These are phyloP conservation scores for Gonium pectorale DNA, from an alignment of 139 green algal genomes.

Conservation along the genomic window DNA sequence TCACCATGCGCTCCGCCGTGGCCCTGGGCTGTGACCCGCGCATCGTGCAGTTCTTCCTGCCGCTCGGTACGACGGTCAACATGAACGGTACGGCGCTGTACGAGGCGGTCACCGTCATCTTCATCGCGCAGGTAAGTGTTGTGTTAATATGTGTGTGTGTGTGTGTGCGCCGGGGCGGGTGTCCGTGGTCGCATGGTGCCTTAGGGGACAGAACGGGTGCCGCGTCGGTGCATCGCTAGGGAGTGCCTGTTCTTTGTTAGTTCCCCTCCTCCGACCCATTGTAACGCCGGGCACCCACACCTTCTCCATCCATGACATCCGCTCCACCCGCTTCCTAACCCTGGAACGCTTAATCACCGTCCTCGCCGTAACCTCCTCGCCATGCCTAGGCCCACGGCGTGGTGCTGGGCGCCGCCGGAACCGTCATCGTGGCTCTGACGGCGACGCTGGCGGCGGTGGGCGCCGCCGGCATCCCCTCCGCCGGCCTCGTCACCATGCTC, in stretches of 20 bases:
- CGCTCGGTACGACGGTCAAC: constrained; percentile 39
- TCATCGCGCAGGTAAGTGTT: constrained; percentile 45
- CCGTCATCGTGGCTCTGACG: constrained; percentile 36
- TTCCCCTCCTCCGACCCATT: too few relatives aligned
- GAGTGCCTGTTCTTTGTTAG: too few relatives aligned
- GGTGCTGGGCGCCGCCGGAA: constrained; percentile 25
- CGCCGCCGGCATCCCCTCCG: constrained; percentile 25
- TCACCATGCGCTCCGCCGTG: constrained; percentile 38
- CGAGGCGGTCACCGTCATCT: constrained; percentile 44
- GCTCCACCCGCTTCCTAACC: too few relatives aligned
- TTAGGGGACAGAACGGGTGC: too few relatives aligned
- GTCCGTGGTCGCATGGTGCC: too few relatives aligned
- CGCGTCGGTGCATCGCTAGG: too few relatives aligned
- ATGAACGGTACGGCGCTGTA: constrained; percentile 49
- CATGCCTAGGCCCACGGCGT: constrained; percentile 35
- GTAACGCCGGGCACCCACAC: too few relatives aligned
- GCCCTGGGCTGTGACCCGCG: constrained; percentile 35
- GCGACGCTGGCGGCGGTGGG: constrained; percentile 40
- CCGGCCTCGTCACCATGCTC: constrained; percentile 39
- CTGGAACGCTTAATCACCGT: too few relatives aligned
- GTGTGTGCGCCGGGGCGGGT: too few relatives aligned
- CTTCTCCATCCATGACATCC: too few relatives aligned
- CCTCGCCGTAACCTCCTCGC: too few relatives aligned
- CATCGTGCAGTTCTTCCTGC: constrained; percentile 46
- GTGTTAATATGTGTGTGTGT: too few relatives aligned